Conservation (phyloP, 2,329 filamentous ascomycete species). For the Exophiala sideris region DNA sequence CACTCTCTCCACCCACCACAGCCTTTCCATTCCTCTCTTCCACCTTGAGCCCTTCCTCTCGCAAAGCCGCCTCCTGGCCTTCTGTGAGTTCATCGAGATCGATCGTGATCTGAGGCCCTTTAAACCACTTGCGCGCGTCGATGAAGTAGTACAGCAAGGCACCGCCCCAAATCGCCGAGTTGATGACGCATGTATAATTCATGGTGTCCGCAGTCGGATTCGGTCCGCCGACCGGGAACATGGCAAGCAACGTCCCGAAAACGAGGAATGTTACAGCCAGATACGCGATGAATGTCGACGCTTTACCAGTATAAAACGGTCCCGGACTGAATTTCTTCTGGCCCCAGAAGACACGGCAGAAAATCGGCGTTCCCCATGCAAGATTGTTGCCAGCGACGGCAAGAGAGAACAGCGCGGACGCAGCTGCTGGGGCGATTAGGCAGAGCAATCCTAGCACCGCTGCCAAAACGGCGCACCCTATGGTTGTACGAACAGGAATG, state of each 20-base stretch:
- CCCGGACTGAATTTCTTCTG: slow-evolving; percentile 56
- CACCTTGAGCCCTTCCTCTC: slow-evolving; percentile 23
- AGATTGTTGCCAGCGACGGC: slow-evolving; percentile 60
- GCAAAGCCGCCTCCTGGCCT: slow-evolving; percentile 29
- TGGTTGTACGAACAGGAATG: slow-evolving; percentile 57
- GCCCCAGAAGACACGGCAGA: slow-evolving; percentile 58
- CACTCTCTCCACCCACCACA: slow-evolving; percentile 6
- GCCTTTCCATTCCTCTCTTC: slow-evolving; percentile 6
- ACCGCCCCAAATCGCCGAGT: slow-evolving; percentile 57
- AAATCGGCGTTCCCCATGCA: slow-evolving; percentile 58
- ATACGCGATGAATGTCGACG: slow-evolving; percentile 54
- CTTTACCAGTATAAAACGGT: slow-evolving; percentile 56
- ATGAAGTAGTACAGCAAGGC: slow-evolving; percentile 55
- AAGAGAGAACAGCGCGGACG: slow-evolving; percentile 58
- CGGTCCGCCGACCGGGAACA: slow-evolving; percentile 58
- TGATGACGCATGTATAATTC: slow-evolving; percentile 65
- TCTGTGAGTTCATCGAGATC: slow-evolving; percentile 33
- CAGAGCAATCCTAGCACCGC: slow-evolving; percentile 56
- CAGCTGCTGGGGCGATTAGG: slow-evolving; percentile 56
- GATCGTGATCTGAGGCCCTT: slow-evolving; percentile 57
- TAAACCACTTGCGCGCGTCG: slow-evolving; percentile 59
- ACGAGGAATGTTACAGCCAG: slow-evolving; percentile 53
- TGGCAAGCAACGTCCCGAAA: slow-evolving; percentile 56
- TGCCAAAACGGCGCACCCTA: slow-evolving; percentile 51
- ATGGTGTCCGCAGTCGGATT: slow-evolving; percentile 51